Evolutionary conservation across 768 basidiomycete genomes (phyloP), one percentile per base, ranked within the genome.

Genomic region (Russula vinacea): DNA sequence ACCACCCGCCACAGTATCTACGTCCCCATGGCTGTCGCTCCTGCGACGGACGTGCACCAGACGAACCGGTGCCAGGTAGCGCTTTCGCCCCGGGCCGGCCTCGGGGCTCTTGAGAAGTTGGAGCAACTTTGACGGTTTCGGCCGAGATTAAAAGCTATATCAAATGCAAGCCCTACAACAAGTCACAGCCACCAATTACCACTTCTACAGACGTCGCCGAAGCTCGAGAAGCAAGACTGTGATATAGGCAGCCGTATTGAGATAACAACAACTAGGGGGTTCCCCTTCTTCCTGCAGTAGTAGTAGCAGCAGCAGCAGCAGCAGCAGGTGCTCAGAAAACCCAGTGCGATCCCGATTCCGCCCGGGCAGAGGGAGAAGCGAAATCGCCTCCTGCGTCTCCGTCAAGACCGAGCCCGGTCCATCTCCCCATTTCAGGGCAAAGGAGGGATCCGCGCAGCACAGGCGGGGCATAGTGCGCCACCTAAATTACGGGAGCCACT

Each of bases 71-170:
- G 5, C 35, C 29, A 16, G 63, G 63, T 10, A 64, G 33, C 45
- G 47, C 52, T 11, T 10, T n/a, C 11, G 45, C 58, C 2, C 63
- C 63, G 26, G n/a, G 55, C 60, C 26, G 45, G 60, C 11, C 35
- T 64, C 13, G 63, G 60, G 3, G 37, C 57, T 22, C 58, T 64
- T 35, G 62, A 64, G 0, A 64, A 59, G 44, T 40, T 64, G 37
- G 58, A 64, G 47, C 57, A 60, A 35, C 14, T 64, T 17, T 64
- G 35, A 33, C 63, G 6, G 16, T 50, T 39, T 60, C 63, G 4
- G 58, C 63, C 1, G 63, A 58, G 14, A 33, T 64, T 1, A 60
- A 32, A n/a, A 24, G 53, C 58, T 1, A 39, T 37, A 26, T n/a
- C 59, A 16, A 37, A 22, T 22, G 22, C 37, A 9, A 52, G 45